These are phyloP conservation scores for Prunus fruticosa DNA, from an alignment of 306 rosid species.

Conservation along the genomic window DNA sequence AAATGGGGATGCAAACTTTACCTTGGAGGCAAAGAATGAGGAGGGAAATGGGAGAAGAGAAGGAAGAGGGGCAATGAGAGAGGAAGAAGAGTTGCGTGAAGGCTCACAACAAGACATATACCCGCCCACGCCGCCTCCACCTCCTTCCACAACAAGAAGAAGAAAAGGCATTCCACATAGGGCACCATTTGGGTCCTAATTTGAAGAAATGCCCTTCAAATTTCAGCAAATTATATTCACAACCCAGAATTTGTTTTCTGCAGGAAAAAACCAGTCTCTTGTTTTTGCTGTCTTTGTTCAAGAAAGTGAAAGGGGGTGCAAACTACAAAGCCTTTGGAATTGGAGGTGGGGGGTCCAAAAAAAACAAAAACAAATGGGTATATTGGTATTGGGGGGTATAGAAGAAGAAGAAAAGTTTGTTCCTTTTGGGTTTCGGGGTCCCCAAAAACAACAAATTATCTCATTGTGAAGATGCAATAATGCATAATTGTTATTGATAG, in stretches of 20 bases:
- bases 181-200: constrained; percentile 80
- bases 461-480: constrained; percentile 74
- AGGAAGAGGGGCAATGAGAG: constrained; percentile 35
- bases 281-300: constrained; percentile 30
- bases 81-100: constrained; percentile 69
- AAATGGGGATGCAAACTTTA: constrained; percentile 76
- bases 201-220: constrained; percentile 10
- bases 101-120: constrained; percentile 71
- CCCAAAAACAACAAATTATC: constrained; percentile 58
- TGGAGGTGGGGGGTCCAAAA: constrained; percentile 12
- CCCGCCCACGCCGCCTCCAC: constrained; percentile 74
- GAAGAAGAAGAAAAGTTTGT: constrained; percentile 49
- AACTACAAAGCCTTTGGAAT: background rate
- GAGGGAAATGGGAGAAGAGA: constrained; percentile 36
- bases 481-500: constrained; percentile 61
- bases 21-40: constrained; percentile 49
- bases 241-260: constrained; percentile 15
- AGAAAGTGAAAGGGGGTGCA: constrained; percentile 26
- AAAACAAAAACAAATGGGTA: constrained; percentile 28
- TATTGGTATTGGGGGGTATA: constrained; percentile 30
- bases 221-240: background rate
- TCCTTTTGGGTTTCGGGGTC: constrained; percentile 69
- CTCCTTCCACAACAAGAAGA: constrained; percentile 78
- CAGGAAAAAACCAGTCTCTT: background rate
- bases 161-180: constrained; percentile 97